Percentiles rank a stretch among this genome's conserved stretches.
Evolutionary conservation across 176 grass and related monocot genomes (phyloP).

Genomic region (Saccharum officinarum): DNA sequence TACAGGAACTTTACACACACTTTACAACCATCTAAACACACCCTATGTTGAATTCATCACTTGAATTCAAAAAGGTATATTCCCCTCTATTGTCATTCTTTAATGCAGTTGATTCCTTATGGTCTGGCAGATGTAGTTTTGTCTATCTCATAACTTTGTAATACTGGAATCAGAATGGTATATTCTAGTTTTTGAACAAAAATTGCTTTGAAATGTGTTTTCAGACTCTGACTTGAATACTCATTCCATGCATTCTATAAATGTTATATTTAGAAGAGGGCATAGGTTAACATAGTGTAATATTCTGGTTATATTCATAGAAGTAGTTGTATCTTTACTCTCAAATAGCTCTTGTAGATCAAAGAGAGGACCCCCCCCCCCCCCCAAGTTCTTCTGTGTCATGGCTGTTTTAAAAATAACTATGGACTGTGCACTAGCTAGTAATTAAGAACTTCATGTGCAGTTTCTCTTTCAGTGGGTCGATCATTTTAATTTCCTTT

Average conservation of each 20-base stretch:
- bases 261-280: neutral
- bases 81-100: neutral
- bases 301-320: neutral
- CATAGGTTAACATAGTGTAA: too few relatives aligned
- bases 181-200: neutral
- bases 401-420: neutral
- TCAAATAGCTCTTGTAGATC: neutral
- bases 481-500: neutral
- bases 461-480: neutral
- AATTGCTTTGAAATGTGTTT: neutral
- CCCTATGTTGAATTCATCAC: neutral
- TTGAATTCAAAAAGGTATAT: neutral
- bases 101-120: neutral
- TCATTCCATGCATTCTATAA: neutral
- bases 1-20: too few relatives aligned
- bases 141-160: neutral
- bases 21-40: too few relatives aligned
- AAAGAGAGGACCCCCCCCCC: too few relatives aligned
- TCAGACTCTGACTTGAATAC: neutral
- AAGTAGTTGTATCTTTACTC: neutral
- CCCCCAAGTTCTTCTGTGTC: neutral
- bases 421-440: neutral
- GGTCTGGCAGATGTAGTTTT: neutral
- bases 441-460: neutral
- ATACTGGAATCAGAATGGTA: neutral